Evolutionary conservation across 2,329 filamentous ascomycete species (phyloP).

Genomic region (Arthrobotrys entomopaga): DNA sequence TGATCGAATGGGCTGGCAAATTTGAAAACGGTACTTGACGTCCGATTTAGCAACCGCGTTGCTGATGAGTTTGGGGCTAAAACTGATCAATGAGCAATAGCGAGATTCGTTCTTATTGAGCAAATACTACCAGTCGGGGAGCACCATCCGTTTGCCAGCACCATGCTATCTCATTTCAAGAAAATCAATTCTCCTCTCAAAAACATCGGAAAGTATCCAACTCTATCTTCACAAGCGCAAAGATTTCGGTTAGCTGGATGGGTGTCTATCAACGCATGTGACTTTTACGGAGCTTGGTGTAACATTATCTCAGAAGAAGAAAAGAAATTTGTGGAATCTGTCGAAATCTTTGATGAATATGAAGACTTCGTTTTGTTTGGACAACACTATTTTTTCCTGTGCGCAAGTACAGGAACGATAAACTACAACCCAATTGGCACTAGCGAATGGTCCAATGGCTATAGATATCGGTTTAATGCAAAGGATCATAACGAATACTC

Average conservation of each 20-base stretch:
- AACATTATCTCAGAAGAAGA: conserved; percentile 72
- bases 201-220: conserved; percentile 76
- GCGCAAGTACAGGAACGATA: conserved; percentile 67
- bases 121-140: conserved; percentile 83
- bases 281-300: conserved; percentile 85
- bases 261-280: conserved; percentile 71
- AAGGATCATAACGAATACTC: background rate
- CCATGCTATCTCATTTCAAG: conserved; percentile 84
- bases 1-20: conserved; percentile 80
- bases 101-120: conserved; percentile 85
- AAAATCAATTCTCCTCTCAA: conserved; percentile 83
- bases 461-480: background rate
- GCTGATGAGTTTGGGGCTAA: background rate
- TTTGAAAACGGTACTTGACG: conserved; percentile 71
- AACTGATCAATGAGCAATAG: conserved; percentile 62
- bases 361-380: conserved; percentile 90
- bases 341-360: conserved; percentile 95
- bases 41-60: background rate
- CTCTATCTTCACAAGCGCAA: conserved; percentile 71
- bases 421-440: conserved; percentile 1
- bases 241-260: conserved; percentile 79
- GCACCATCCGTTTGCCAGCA: conserved; percentile 82
- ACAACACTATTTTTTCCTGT: conserved; percentile 83
- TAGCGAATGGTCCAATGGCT: conserved; percentile 19
- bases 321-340: conserved; percentile 69